These are phyloP conservation scores for Dictyostelium purpureum DNA, from an alignment of 78 protist genomes.

Conservation along the genomic window DNA sequence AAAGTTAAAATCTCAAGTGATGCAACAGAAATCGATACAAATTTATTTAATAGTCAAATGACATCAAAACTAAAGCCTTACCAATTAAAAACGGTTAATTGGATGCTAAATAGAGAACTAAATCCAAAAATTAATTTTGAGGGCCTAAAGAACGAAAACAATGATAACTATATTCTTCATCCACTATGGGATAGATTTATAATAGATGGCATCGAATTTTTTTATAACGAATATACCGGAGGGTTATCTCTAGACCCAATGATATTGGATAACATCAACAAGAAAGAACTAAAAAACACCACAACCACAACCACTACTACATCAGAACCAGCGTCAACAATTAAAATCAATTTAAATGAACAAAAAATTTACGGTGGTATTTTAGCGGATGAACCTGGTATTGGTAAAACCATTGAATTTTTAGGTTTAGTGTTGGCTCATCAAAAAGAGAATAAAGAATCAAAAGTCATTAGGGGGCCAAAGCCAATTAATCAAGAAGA, in stretches of 20 bases:
- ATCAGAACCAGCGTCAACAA: too few species aligned
- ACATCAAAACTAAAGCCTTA: constrained; percentile 21
- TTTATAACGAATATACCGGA: constrained; percentile 59
- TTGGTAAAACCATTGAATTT: constrained; percentile 62
- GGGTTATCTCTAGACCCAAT: too few species aligned
- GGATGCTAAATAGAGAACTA: constrained; percentile 58
- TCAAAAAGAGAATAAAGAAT: background rate
- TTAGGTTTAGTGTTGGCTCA: constrained; percentile 3
- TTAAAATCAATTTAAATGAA: background rate
- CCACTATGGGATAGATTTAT: constrained; percentile 35
- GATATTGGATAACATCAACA: too few species aligned
- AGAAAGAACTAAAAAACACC: too few species aligned
- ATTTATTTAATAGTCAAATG: background rate
- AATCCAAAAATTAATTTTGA: background rate
- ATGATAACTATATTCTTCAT: background rate
- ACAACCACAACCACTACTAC: too few species aligned
- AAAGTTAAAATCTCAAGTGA: background rate
- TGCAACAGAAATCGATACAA: background rate
- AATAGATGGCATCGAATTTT: constrained; percentile 6
- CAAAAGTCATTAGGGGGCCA: background rate
- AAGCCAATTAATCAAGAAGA: background rate
- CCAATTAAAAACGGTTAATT: constrained; percentile 49
- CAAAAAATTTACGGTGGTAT: constrained; percentile 23
- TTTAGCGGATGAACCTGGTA: constrained; percentile 55
- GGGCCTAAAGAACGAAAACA: background rate